A percentile compares a stretch with the other conserved stretches of the same genome.
Evolutionary conservation across 805 yeast species (phyloP).

Genomic region (Millerago galiae): DNA sequence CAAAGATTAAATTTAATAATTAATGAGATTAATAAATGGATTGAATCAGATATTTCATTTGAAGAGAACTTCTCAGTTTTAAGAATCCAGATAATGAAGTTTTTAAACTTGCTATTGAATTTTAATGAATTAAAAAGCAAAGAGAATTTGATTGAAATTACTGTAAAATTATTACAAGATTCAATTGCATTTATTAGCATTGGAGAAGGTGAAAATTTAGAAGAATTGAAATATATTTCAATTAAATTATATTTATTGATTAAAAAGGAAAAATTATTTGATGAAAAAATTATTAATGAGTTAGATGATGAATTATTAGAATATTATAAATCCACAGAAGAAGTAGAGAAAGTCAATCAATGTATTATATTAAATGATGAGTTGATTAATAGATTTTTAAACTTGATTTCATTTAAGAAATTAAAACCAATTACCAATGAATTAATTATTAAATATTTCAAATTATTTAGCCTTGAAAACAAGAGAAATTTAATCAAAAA

Average conservation of each 20-base stretch:
- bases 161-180: constrained; percentile 35
- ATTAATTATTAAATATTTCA: constrained; percentile 29
- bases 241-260: constrained; percentile 36
- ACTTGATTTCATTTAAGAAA: constrained; percentile 25
- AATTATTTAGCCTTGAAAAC: constrained; percentile 26
- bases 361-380: constrained; percentile 30
- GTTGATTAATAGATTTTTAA: constrained; percentile 28
- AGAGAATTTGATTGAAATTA: constrained; percentile 30
- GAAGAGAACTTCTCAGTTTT: constrained; percentile 46
- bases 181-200: constrained; percentile 36
- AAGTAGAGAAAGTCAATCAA: constrained; percentile 22
- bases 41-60: constrained; percentile 56
- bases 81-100: constrained; percentile 45
- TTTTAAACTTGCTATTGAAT: constrained; percentile 32
- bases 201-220: constrained; percentile 27
- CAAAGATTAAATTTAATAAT: constrained; percentile 63
- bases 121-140: not conserved
- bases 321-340: constrained; percentile 26
- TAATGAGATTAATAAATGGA: constrained; percentile 47
- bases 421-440: constrained; percentile 28
- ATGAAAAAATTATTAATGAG: constrained; percentile 31
- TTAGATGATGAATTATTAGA: constrained; percentile 35
- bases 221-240: constrained; percentile 41
- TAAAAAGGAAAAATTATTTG: constrained; percentile 18
- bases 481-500: constrained; percentile 39